Base-by-base conservation (phyloP, 768 basidiomycete genomes). In the Suillus tomentosus region DNA sequence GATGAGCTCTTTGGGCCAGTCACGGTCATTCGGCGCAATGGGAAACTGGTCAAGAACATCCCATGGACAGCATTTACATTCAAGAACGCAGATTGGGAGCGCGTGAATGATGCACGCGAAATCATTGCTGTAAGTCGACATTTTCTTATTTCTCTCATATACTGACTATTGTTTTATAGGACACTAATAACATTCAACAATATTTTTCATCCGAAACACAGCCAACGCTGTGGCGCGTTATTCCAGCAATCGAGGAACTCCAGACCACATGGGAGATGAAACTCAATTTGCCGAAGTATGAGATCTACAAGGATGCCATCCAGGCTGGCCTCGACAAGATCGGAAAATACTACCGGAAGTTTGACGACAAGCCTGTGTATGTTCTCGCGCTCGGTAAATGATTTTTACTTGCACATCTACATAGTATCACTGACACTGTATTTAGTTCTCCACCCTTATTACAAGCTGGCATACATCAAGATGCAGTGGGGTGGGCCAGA, bases 361-460 rank as follows among this genome's bases (percentile, higher is more conserved):
- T 73, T 19, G 68, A 72, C 34, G 11, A 65, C 14, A 66, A 69
- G 37, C 57, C 61, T 2, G 50, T 58, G 0, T 73, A 65, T 58
- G 60, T 77, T 3, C 69, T 75, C 0, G 66, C 71, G 1, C 64
- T 78, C 1, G 57, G 76, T 78, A 64, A 31, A 63, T 71, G 10
- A 15, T 42, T 8, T 19, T 7, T 34, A 39, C 10, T 48, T 64
- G 39, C 19, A 45, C 17, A 3, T 37, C 37, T 17, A 54, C 60
- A 19, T 39, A 47, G 27, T 60, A 51, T 48, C n/a, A 14, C 34
- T 64, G 40, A 24, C 48, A 47, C 36, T 7, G 34, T 24, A 22
- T 40, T n/a, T 51, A 74, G 73, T 70, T 2, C 56, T 76, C 14
- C 73, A 78, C 43, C 76, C 71, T 0, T 78, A 76, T 59, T 77